These are phyloP conservation scores for Exophiala alcalophila DNA, from an alignment of 2,329 filamentous ascomycete genomes.

Conservation along the genomic window DNA sequence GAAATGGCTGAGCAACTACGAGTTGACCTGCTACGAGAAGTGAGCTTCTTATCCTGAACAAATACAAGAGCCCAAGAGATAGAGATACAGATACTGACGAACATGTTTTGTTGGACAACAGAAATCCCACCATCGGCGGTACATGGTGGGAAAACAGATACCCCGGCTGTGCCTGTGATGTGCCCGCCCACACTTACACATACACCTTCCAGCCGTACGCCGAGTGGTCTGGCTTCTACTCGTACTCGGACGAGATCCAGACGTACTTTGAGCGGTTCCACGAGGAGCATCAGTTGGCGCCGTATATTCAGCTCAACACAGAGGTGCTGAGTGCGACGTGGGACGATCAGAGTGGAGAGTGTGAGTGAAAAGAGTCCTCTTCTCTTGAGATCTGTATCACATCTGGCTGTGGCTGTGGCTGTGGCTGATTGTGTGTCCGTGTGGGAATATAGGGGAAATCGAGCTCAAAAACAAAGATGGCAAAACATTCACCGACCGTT, in stretches of 20 bases:
- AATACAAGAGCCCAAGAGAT: no score
- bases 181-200: slow-evolving; percentile 30
- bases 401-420: no score
- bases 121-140: slow-evolving; percentile 26
- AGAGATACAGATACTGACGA: no score
- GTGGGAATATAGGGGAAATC: slow-evolving; percentile 7
- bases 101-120: no score
- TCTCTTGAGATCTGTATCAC: slow-evolving; percentile 1
- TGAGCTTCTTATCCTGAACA: no score
- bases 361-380: no score
- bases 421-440: no score
- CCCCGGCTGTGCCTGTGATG: slow-evolving; percentile 34
- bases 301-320: slow-evolving; percentile 15
- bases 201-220: slow-evolving; percentile 25
- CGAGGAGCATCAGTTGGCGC: slow-evolving; percentile 40
- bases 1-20: slow-evolving; percentile 15
- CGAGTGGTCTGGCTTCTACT: slow-evolving; percentile 21
- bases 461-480: slow-evolving; percentile 8
- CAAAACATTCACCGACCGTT: slow-evolving; percentile 13
- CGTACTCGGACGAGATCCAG: slow-evolving; percentile 9
- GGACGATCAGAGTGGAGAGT: slow-evolving; percentile 16
- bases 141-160: slow-evolving; percentile 33
- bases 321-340: slow-evolving; percentile 17
- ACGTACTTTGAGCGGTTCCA: slow-evolving; percentile 19
- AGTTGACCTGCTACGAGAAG: slow-evolving; percentile 19